A percentile compares a stretch with the other conserved stretches of the same genome.
Evolutionary conservation across 2,329 filamentous ascomycete genomes (phyloP).

Genomic region (Claviceps lovelessii): DNA sequence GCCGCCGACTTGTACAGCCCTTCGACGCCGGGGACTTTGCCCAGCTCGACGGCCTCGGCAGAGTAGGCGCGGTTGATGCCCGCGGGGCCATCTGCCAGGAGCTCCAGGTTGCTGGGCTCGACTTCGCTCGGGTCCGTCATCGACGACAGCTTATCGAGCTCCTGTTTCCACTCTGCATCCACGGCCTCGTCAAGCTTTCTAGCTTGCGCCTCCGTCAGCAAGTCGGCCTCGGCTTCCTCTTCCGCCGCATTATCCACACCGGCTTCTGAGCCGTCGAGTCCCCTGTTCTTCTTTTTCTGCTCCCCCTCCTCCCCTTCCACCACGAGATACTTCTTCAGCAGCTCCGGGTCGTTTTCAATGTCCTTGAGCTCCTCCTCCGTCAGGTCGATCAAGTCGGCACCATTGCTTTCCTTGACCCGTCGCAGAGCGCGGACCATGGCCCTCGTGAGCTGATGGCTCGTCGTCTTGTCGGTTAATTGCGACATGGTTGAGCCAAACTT

Average conservation of each 20-base stretch:
- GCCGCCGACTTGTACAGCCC: constrained; percentile 34
- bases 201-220: constrained; percentile 21
- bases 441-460: constrained; percentile 26
- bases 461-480: constrained; percentile 27
- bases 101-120: constrained; percentile 21
- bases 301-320: constrained; percentile 14
- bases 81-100: constrained; percentile 23
- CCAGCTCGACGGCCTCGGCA: constrained; percentile 33
- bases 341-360: constrained; percentile 25
- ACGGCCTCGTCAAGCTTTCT: constrained; percentile 24
- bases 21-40: constrained; percentile 38
- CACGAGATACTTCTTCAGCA: constrained; percentile 24
- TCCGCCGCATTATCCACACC: constrained; percentile 11
- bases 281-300: constrained; percentile 12
- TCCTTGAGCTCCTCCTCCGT: constrained; percentile 33
- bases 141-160: constrained; percentile 22
- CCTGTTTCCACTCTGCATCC: constrained; percentile 22
- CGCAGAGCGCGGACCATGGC: constrained; percentile 28
- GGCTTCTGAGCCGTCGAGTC: constrained; percentile 4
- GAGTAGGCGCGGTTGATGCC: constrained; percentile 23
- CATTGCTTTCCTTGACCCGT: constrained; percentile 26
- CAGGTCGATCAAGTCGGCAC: constrained; percentile 32
- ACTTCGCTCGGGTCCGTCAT: constrained; percentile 18
- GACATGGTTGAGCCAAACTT: constrained; percentile 39
- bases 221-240: constrained; percentile 8